Base-by-base conservation (phyloP, 192 early-diverging fungal species). In the Diversispora eburnea region DNA sequence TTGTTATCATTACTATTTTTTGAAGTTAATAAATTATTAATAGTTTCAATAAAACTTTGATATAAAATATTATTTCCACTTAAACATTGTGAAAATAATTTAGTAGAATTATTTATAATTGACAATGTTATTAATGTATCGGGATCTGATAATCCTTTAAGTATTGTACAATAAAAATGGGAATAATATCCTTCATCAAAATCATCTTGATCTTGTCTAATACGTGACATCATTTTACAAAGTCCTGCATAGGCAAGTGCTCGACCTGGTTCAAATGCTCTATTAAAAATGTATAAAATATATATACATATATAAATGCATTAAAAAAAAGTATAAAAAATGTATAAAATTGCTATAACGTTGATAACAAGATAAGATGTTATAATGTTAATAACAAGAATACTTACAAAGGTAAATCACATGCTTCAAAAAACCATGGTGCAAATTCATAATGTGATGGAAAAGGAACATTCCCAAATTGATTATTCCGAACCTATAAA, bases 371-470 rank as follows among this genome's bases (percentile, higher is more conserved):
- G 25, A 33, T 33, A 33, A 33, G 25, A 33, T n/a, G n/a, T n/a
- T n/a, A 17, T n/a, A 69, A 17, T 15, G 41, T 55, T 15, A 43
- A 55, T 6, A 5, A 45, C 17, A 17, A 56, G 5, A 56, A 19
- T 43, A 77, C 80, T 75, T 80, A 92, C 90, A 67, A 75, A 61
- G 82, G 76, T 25, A 90, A 49, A 74, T 89, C 84, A 25, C 85
- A 82, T 0, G 91, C 89, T 76, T 94, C 83, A 55, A 95, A 90
- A 22, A 95, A 73, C 91, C 92, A 94, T 3, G 89, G 83, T 7
- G 88, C 78, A 75, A 93, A 88, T 52, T 95, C 90, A 57, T 90
- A 92, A 0, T 93, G 78, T 6, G 87, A 80, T 3, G 93, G 93
- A 65, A 89, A 87, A 17, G 78, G 41, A n/a, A 77, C 67, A 39